phyloP scores from a whole-genome alignment of 1,284 basidiomycete species.

The Naganishia sp. region DNA sequence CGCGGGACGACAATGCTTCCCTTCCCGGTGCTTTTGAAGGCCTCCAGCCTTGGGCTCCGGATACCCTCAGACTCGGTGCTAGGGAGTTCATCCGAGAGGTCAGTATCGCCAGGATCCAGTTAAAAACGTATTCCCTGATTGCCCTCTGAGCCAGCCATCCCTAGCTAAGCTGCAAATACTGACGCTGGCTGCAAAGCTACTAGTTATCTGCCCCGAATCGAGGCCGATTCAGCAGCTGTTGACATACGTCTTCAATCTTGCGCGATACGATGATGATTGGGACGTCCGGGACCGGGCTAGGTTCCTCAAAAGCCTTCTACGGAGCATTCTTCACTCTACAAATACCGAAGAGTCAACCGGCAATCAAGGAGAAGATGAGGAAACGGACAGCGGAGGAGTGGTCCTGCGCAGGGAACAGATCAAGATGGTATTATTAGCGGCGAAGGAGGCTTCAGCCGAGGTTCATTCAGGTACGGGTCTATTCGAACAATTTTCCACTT shows the following conservation, averaged over 20 bases:
- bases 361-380: conserved; percentile 34
- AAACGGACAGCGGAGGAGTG: conserved; percentile 65
- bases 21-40: conserved; percentile 53
- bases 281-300: conserved; percentile 85
- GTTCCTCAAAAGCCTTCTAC: conserved; percentile 71
- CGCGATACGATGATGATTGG: conserved; percentile 80
- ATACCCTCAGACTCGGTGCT: conserved; percentile 73
- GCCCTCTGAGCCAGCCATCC: conserved; percentile 55
- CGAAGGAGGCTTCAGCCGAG: conserved; percentile 55
- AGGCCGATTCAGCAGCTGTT: conserved; percentile 58
- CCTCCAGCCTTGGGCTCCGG: conserved; percentile 73
- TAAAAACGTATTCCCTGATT: background rate
- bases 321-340: conserved; percentile 53
- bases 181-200: conserved; percentile 78
- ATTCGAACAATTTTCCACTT: background rate
- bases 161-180: conserved; percentile 77
- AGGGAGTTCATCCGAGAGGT: conserved; percentile 75
- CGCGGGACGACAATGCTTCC: conserved; percentile 34
- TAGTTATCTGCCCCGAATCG: conserved; percentile 66
- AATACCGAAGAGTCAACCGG: conserved; percentile 6
- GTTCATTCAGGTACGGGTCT: conserved; percentile 12
- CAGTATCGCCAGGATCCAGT: conserved; percentile 19
- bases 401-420: conserved; percentile 79
- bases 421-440: conserved; percentile 71
- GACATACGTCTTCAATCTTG: conserved; percentile 76